These are phyloP conservation scores for Linnemannia zychae DNA, from an alignment of 192 early-diverging fungal genomes.

Conservation along the genomic window DNA sequence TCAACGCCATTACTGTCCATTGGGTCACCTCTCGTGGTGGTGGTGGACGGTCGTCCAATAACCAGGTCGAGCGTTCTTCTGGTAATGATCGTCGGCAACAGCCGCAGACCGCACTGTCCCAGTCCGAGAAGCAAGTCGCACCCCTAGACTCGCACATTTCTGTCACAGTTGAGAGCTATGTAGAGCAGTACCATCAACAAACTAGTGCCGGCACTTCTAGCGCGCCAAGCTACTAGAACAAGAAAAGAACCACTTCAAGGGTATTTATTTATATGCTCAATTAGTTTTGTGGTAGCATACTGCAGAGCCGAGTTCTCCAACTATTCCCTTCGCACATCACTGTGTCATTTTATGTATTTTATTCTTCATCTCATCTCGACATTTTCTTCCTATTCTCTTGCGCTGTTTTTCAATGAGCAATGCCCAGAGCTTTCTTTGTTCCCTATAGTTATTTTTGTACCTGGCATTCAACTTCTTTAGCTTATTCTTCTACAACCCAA, in stretches of 20 bases:
- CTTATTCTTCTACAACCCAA: not conserved
- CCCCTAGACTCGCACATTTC: constrained; percentile 36
- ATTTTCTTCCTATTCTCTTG: not conserved
- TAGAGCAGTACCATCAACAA: constrained; percentile 50
- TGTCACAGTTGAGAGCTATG: constrained; percentile 46
- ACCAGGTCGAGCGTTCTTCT: constrained; percentile 15
- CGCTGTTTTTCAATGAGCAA: not conserved
- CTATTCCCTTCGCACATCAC: not conserved
- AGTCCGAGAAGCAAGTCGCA: constrained; percentile 41
- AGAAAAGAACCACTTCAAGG: too few relatives aligned
- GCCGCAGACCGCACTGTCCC: not conserved
- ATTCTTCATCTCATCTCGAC: not conserved
- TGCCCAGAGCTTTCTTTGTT: not conserved
- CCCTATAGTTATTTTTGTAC: not conserved
- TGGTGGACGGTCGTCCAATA: not conserved
- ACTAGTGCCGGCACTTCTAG: constrained; percentile 5
- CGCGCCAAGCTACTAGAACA: constrained; percentile 4
- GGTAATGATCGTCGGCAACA: constrained; percentile 7
- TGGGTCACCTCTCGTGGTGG: constrained; percentile 59
- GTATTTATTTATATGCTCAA: not conserved
- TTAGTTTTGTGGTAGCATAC: not conserved
- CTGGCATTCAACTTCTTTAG: not conserved
- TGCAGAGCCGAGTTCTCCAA: not conserved
- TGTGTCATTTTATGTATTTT: not conserved
- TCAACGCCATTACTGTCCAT: constrained; percentile 61